Evolutionary conservation across 1,284 basidiomycete genomes (phyloP).

Genomic region (Moesziomyces aphidis): DNA sequence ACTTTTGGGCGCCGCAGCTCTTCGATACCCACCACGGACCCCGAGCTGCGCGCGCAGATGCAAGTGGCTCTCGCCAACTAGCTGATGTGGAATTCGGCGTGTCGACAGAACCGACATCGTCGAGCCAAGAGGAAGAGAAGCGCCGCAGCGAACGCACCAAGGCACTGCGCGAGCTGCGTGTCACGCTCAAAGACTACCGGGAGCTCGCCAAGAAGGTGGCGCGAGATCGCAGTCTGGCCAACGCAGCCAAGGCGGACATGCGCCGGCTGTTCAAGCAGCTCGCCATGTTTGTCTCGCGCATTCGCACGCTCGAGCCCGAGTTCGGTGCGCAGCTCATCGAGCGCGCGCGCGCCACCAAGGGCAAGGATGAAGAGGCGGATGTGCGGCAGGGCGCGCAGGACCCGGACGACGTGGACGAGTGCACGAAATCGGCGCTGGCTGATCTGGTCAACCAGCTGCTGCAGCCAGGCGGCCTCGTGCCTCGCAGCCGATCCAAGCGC

Average conservation of each 20-base stretch:
- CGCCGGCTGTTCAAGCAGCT: conserved; percentile 34
- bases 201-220: conserved; percentile 45
- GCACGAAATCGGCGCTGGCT: conserved; percentile 25
- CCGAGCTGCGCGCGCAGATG: conserved; percentile 6
- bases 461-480: conserved; percentile 36
- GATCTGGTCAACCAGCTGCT: conserved; percentile 32
- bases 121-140: conserved; percentile 10
- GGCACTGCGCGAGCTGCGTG: conserved; percentile 26
- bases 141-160: conserved; percentile 19
- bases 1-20: conserved; percentile 58
- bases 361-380: conserved; percentile 26
- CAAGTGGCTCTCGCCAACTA: not conserved
- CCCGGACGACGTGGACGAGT: conserved; percentile 44
- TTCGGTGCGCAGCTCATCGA: conserved; percentile 30
- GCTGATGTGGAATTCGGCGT: conserved; percentile 5
- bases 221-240: conserved; percentile 51
- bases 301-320: conserved; percentile 28
- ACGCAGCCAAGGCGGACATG: conserved; percentile 30
- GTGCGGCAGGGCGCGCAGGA: conserved; percentile 12
- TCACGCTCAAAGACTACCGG: conserved; percentile 48
- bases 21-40: conserved; percentile 2
- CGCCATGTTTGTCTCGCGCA: conserved; percentile 31
- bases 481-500: conserved; percentile 37
- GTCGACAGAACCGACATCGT: not conserved
- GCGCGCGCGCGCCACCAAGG: conserved; percentile 17